Conservation (phyloP, 352 stramenopile genomes). For the Phytophthora constricta region DNA sequence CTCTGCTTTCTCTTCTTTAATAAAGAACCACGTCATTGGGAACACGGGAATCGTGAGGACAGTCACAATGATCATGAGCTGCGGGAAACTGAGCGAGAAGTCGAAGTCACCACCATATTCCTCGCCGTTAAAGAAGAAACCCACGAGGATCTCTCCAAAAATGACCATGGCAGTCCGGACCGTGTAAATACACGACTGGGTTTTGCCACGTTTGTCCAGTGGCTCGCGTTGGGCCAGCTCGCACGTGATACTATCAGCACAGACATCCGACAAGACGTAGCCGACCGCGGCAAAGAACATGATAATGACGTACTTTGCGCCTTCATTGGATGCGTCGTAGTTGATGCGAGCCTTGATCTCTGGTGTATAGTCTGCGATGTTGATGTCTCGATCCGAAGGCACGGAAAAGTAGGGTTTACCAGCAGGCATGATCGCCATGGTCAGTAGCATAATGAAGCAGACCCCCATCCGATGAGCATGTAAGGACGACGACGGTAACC, state of each 20-base stretch:
- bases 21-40: slow-evolving; percentile 40
- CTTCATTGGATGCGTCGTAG: slow-evolving; percentile 27
- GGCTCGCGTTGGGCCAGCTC: slow-evolving; percentile 56
- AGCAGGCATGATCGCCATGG: slow-evolving; percentile 49
- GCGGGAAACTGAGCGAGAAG: slow-evolving; percentile 55
- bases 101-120: slow-evolving; percentile 62
- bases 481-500: slow-evolving; percentile 53
- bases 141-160: slow-evolving; percentile 37
- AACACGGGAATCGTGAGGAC: slow-evolving; percentile 23
- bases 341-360: slow-evolving; percentile 42
- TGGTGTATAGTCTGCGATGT: slow-evolving; percentile 21
- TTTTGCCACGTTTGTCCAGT: slow-evolving; percentile 39
- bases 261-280: slow-evolving; percentile 80
- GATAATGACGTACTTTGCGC: slow-evolving; percentile 59
- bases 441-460: slow-evolving; percentile 42
- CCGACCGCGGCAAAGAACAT: slow-evolving; percentile 79
- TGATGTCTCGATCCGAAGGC: slow-evolving; percentile 19
- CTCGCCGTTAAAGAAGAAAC: slow-evolving; percentile 56
- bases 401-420: slow-evolving; percentile 53
- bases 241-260: slow-evolving; percentile 54
- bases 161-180: slow-evolving; percentile 41
- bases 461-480: slow-evolving; percentile 52
- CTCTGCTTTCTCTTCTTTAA: slow-evolving; percentile 34
- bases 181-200: slow-evolving; percentile 52
- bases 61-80: slow-evolving; percentile 48